phyloP scores from a whole-genome alignment of 2,329 filamentous ascomycete species.

The Claviceps citrina region DNA sequence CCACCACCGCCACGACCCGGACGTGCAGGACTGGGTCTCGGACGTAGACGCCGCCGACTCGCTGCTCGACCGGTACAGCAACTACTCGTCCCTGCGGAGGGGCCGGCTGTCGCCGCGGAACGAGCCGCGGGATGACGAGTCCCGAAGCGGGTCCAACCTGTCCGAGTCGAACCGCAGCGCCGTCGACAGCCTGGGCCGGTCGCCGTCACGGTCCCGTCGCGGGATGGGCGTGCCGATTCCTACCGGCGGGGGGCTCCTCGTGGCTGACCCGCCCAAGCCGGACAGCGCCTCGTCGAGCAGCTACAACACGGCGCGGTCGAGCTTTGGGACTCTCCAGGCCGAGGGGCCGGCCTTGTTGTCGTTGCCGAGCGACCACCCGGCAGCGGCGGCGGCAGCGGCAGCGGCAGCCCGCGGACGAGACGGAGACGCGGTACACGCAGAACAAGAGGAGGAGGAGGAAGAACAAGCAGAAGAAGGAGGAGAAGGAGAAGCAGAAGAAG shows the following conservation, averaged over 20 bases:
- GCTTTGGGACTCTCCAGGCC: slow-evolving; percentile 35
- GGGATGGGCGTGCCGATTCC: too few species aligned
- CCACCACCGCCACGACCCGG: slow-evolving; percentile 26
- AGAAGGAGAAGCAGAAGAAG: slow-evolving; percentile 23
- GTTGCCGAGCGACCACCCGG: too few species aligned
- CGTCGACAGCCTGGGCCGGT: slow-evolving; percentile 25
- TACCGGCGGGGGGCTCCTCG: too few species aligned
- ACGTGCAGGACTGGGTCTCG: slow-evolving; percentile 43
- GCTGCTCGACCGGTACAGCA: slow-evolving; percentile 31
- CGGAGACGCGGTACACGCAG: too few species aligned
- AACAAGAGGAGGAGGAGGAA: slow-evolving; percentile 17
- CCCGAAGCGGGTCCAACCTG: slow-evolving; percentile 39
- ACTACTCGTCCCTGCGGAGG: slow-evolving; percentile 15
- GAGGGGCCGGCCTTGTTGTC: slow-evolving; percentile 36
- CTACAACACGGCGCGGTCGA: slow-evolving; percentile 39
- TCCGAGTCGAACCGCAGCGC: slow-evolving; percentile 38
- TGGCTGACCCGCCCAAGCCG: slow-evolving; percentile 17
- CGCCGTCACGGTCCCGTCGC: slow-evolving; percentile 10
- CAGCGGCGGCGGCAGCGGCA: slow-evolving; percentile 15
- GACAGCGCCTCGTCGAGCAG: slow-evolving; percentile 28
- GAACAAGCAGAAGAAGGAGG: slow-evolving; percentile 8
- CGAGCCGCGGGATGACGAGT: slow-evolving; percentile 29
- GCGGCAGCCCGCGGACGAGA: too few species aligned
- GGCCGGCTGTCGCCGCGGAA: slow-evolving; percentile 24
- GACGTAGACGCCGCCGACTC: slow-evolving; percentile 40